A percentile compares a stretch with the other conserved stretches of the same genome.
Evolutionary conservation across 768 basidiomycete genomes (phyloP).

Genomic region (Candolleomyces eurysporus): DNA sequence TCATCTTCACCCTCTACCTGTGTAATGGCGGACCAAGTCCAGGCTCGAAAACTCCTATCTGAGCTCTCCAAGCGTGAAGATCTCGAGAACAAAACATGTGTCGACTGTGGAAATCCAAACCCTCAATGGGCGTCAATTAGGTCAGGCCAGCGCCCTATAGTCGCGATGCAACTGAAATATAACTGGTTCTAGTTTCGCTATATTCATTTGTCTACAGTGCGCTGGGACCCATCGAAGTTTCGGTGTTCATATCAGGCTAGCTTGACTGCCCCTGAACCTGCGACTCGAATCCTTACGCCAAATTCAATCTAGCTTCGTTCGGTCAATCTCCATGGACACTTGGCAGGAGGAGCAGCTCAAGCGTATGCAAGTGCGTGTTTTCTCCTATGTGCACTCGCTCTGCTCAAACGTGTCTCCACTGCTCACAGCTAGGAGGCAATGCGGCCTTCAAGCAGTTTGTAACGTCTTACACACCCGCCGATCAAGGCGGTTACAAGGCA

Average conservation of each 20-base stretch:
- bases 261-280: slow-evolving; percentile 15
- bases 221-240: slow-evolving; percentile 84
- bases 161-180: slow-evolving; percentile 11
- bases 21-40: slow-evolving; percentile 57
- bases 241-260: slow-evolving; percentile 87
- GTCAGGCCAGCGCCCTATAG: slow-evolving; percentile 31
- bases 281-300: slow-evolving; percentile 17
- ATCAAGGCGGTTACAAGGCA: slow-evolving; percentile 68
- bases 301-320: slow-evolving; percentile 65
- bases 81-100: slow-evolving; percentile 73
- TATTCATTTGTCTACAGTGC: slow-evolving; percentile 91
- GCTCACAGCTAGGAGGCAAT: slow-evolving; percentile 80
- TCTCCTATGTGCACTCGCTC: slow-evolving; percentile 5
- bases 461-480: slow-evolving; percentile 60
- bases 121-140: slow-evolving; percentile 93
- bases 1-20: not conserved
- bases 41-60: slow-evolving; percentile 68
- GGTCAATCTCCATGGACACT: slow-evolving; percentile 95
- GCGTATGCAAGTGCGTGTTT: slow-evolving; percentile 76
- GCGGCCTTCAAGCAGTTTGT: slow-evolving; percentile 78
- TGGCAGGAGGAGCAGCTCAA: slow-evolving; percentile 88
- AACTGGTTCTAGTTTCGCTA: slow-evolving; percentile 56
- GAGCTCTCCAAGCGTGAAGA: slow-evolving; percentile 73
- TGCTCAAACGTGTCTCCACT: slow-evolving; percentile 6
- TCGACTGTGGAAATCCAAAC: slow-evolving; percentile 85